Percentiles rank a stretch among this genome's conserved stretches.
phyloP scores from a whole-genome alignment of 192 early-diverging fungal genomes.

The Pilobolus umbonatus region DNA sequence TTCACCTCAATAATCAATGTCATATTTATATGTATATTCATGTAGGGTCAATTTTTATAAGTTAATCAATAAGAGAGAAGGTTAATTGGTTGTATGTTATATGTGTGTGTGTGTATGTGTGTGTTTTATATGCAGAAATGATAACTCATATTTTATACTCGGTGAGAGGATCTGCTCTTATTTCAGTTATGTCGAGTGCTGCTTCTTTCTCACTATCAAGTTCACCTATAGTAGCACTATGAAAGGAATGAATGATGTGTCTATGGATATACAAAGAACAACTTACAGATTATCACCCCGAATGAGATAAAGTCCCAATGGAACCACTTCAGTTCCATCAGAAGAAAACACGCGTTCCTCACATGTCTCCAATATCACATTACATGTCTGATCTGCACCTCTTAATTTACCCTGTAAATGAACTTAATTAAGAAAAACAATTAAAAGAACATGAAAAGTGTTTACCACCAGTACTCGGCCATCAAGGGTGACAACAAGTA shows the following conservation, averaged over 20 bases:
- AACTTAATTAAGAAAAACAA: not conserved
- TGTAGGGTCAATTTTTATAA: too few relatives aligned
- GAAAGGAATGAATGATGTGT: not conserved
- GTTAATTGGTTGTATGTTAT: not conserved
- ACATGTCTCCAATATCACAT: slow-evolving; percentile 46
- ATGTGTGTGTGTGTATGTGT: too few relatives aligned
- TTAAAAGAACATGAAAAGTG: not conserved
- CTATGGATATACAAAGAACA: not conserved
- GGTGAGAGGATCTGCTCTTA: slow-evolving; percentile 29
- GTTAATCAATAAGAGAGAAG: not conserved
- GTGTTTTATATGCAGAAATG: not conserved
- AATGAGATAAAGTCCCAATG: slow-evolving; percentile 50
- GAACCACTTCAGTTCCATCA: slow-evolving; percentile 43
- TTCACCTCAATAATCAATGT: too few relatives aligned
- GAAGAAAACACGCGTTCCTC: slow-evolving; percentile 50
- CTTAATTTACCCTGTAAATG: slow-evolving; percentile 44
- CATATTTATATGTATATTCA: too few relatives aligned
- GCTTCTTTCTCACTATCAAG: slow-evolving; percentile 35
- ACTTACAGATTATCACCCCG: slow-evolving; percentile 55
- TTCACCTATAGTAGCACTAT: slow-evolving; percentile 34
- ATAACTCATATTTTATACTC: not conserved
- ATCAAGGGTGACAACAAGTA: slow-evolving; percentile 35
- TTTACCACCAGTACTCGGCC: slow-evolving; percentile 41
- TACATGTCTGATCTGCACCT: slow-evolving; percentile 51
- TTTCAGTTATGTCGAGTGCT: slow-evolving; percentile 29